Evolutionary conservation across 805 yeast genomes (phyloP).

Genomic region (Cyberlindnera petersonii): DNA sequence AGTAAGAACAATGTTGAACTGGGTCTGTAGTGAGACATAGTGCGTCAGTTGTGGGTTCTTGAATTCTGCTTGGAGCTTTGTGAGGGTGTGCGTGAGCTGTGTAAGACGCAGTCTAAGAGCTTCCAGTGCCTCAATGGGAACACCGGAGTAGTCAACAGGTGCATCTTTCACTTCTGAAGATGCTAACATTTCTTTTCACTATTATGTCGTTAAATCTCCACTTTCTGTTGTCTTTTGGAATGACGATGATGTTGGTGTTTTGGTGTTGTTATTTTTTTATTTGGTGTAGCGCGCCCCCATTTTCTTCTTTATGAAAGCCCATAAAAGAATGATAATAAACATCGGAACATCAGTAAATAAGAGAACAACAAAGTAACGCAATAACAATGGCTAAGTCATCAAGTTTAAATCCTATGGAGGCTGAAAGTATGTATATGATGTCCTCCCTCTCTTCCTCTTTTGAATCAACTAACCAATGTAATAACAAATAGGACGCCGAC

Average conservation of each 20-base stretch:
- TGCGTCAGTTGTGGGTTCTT: constrained; percentile 43
- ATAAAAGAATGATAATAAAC: too few relatives aligned
- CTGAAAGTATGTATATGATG: constrained; percentile 16
- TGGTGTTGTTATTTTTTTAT: not conserved
- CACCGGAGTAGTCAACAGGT: constrained; percentile 35
- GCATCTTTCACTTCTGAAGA: constrained; percentile 13
- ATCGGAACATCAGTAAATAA: not conserved
- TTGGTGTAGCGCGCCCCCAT: too few relatives aligned
- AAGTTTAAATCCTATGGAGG: constrained; percentile 11
- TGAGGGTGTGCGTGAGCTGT: constrained; percentile 58
- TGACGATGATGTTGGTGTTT: constrained; percentile 1
- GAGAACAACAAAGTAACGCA: too few relatives aligned
- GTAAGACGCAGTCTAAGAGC: constrained; percentile 58
- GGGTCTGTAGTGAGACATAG: constrained; percentile 74
- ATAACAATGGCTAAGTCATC: constrained; percentile 12
- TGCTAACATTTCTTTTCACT: not conserved
- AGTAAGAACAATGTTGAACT: constrained; percentile 75
- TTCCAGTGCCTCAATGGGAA: constrained; percentile 61
- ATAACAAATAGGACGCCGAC: constrained; percentile 25
- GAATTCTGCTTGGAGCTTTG: constrained; percentile 52
- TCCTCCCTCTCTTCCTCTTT: not conserved
- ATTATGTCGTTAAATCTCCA: not conserved
- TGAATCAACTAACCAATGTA: not conserved
- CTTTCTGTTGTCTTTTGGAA: too few relatives aligned
- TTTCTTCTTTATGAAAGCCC: too few relatives aligned